These are phyloP conservation scores for Ilyonectria mors-panacis DNA, from an alignment of 2,329 filamentous ascomycete genomes.

Conservation along the genomic window DNA sequence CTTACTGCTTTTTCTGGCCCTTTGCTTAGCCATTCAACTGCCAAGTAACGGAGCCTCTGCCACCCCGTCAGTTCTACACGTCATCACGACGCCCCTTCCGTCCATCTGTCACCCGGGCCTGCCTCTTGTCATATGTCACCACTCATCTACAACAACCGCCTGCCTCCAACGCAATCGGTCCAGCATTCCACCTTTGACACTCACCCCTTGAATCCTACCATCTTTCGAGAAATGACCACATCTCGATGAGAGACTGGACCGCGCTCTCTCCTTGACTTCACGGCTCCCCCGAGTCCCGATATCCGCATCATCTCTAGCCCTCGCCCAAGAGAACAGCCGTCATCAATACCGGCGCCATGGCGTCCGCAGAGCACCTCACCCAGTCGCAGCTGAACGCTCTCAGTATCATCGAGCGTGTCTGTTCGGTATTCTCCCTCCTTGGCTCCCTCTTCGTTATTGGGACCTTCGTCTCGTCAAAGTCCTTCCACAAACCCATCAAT, in stretches of 20 bases:
- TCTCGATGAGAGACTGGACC: conserved; percentile 1
- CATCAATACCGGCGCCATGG: conserved; percentile 34
- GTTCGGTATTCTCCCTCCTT: conserved; percentile 79
- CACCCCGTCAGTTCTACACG: conserved; percentile 5
- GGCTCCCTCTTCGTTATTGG: conserved; percentile 80
- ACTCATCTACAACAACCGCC: conserved; percentile 2
- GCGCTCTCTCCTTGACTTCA: conserved; percentile 1
- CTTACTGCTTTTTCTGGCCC: background rate
- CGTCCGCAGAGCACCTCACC: conserved; percentile 29
- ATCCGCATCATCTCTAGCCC: conserved; percentile 3
- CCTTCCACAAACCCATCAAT: conserved; percentile 90
- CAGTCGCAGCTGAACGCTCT: conserved; percentile 67
- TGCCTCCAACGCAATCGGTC: background rate
- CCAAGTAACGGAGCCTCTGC: conserved; percentile 9
- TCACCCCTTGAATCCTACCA: background rate
- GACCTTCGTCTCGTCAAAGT: conserved; percentile 77
- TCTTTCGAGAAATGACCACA: conserved; percentile 18
- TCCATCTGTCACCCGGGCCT: background rate
- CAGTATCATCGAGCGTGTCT: conserved; percentile 74
- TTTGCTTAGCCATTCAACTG: conserved; percentile 4
- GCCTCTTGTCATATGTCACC: conserved; percentile 10
- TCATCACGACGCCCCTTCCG: conserved; percentile 32
- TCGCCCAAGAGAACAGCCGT: conserved; percentile 1
- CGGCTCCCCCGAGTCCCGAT: background rate
- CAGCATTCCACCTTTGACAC: background rate